Conservation (phyloP, 73 alveolate species). For the Paramecium tetraurelia region DNA sequence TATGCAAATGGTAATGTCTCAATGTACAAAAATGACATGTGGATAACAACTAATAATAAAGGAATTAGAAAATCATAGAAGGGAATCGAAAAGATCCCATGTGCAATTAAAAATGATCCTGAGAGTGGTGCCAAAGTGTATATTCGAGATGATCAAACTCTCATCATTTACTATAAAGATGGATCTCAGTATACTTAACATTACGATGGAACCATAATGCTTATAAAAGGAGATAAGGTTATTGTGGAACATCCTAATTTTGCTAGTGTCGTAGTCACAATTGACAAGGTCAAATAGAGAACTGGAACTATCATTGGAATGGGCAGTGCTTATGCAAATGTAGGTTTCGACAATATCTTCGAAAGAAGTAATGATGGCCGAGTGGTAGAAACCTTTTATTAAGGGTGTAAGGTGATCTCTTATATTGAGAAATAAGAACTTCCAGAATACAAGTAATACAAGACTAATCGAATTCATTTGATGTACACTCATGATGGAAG, state of each 20-base stretch:
- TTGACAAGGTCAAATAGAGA: conserved; percentile 55
- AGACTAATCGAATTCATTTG: conserved; percentile 61
- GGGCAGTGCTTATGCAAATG: conserved; percentile 54
- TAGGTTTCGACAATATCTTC: conserved; percentile 51
- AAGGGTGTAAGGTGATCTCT: conserved; percentile 64
- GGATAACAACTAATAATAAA: conserved; percentile 78
- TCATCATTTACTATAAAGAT: conserved; percentile 83
- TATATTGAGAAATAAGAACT: conserved; percentile 48
- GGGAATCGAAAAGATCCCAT: conserved; percentile 82
- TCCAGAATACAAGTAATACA: conserved; percentile 46
- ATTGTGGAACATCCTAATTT: conserved; percentile 75
- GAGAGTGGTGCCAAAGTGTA: conserved; percentile 84
- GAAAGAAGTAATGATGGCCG: conserved; percentile 69
- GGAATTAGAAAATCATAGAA: conserved; percentile 60
- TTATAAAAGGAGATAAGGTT: conserved; percentile 77
- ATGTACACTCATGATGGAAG: conserved; percentile 69
- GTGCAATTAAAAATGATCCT: conserved; percentile 91
- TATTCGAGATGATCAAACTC: conserved; percentile 91
- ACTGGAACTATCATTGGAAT: conserved; percentile 54
- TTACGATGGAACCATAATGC: conserved; percentile 92
- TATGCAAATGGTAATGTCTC: conserved; percentile 77
- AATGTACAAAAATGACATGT: conserved; percentile 58
- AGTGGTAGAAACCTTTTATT: conserved; percentile 59
- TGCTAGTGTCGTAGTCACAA: conserved; percentile 40
- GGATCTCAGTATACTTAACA: conserved; percentile 84